A percentile compares a stretch with the other conserved stretches of the same genome.
phyloP scores from a whole-genome alignment of 441 rosid species.

The Bruguiera hainesii region DNA sequence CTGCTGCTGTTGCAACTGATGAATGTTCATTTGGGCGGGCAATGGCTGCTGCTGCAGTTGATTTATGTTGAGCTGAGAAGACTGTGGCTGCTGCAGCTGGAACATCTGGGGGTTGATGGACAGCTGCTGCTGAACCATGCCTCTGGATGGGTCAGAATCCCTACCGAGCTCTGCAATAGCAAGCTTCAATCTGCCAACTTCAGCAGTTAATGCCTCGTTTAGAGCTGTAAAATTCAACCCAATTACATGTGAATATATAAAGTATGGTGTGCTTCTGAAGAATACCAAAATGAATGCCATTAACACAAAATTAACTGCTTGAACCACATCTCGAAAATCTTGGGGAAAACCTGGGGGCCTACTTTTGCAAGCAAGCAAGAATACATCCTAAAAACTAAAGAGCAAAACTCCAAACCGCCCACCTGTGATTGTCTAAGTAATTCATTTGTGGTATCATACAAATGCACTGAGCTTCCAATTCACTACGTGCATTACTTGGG shows the following conservation, averaged over 20 bases:
- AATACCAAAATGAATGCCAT: background rate
- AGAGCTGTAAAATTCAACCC: slow-evolving; percentile 57
- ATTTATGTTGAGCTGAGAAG: slow-evolving; percentile 28
- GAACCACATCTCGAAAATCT: background rate
- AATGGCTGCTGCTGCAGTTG: slow-evolving; percentile 19
- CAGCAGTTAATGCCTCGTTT: slow-evolving; percentile 80
- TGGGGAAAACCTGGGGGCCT: too few relatives aligned
- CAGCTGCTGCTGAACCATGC: slow-evolving; percentile 48
- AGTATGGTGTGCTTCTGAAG: background rate
- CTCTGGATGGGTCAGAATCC: slow-evolving; percentile 54
- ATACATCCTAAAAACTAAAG: too few relatives aligned
- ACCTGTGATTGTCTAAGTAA: too few relatives aligned
- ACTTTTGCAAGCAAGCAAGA: too few relatives aligned
- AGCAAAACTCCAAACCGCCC: too few relatives aligned
- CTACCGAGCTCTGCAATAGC: slow-evolving; percentile 51
- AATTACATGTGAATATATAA: background rate
- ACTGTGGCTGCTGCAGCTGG: slow-evolving; percentile 43
- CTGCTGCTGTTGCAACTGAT: slow-evolving; percentile 32
- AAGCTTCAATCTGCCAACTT: slow-evolving; percentile 73
- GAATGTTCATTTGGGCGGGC: slow-evolving; percentile 16
- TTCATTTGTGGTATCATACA: too few relatives aligned
- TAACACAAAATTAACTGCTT: background rate
- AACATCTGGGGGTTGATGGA: slow-evolving; percentile 57
- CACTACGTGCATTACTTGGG: too few relatives aligned
- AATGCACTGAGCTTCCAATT: too few relatives aligned